Evolutionary conservation across 2,329 filamentous ascomycete genomes (phyloP).

Genomic region (Ceratocystis variospora): DNA sequence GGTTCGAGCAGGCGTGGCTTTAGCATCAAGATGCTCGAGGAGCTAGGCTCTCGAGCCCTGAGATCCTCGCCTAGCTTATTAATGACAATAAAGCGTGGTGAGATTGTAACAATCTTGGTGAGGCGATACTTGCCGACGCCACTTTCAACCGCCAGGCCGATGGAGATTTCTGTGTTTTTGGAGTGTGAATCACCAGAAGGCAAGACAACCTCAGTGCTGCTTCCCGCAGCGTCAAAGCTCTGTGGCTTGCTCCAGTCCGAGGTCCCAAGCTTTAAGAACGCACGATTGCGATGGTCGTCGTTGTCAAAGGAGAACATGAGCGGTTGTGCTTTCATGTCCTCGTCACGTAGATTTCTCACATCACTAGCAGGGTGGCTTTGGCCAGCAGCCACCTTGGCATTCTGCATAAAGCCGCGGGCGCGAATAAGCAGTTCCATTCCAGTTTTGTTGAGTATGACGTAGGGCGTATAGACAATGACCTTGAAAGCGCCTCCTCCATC

Average conservation of each 20-base stretch:
- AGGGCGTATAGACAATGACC: conserved; percentile 87
- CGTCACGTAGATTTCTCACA: neutral
- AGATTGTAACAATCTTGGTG: conserved; percentile 86
- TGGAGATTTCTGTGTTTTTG: conserved; percentile 66
- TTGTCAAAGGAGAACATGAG: conserved; percentile 93
- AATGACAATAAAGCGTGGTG: conserved; percentile 84
- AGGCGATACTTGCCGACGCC: conserved; percentile 97
- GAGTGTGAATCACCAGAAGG: conserved; percentile 36
- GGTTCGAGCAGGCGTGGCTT: conserved; percentile 69
- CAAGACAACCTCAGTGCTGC: conserved; percentile 74
- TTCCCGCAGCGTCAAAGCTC: conserved; percentile 95
- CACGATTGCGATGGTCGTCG: conserved; percentile 83
- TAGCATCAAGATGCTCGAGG: conserved; percentile 68
- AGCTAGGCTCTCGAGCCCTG: conserved; percentile 80
- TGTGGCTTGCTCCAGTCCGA: conserved; percentile 96
- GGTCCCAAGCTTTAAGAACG: conserved; percentile 72
- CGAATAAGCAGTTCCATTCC: conserved; percentile 77
- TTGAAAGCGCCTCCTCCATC: conserved; percentile 92
- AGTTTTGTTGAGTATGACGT: conserved; percentile 90
- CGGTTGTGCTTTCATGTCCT: conserved; percentile 43
- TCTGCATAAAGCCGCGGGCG: conserved; percentile 77
- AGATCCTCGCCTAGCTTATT: conserved; percentile 85
- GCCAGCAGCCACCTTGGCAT: conserved; percentile 69
- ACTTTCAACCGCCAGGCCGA: conserved; percentile 76
- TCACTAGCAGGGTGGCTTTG: conserved; percentile 37